Evolutionary conservation across 371 early-diverging fungal species (phyloP), one percentile per base, ranked within the genome.

Genomic region (Gilbertella persicaria): DNA sequence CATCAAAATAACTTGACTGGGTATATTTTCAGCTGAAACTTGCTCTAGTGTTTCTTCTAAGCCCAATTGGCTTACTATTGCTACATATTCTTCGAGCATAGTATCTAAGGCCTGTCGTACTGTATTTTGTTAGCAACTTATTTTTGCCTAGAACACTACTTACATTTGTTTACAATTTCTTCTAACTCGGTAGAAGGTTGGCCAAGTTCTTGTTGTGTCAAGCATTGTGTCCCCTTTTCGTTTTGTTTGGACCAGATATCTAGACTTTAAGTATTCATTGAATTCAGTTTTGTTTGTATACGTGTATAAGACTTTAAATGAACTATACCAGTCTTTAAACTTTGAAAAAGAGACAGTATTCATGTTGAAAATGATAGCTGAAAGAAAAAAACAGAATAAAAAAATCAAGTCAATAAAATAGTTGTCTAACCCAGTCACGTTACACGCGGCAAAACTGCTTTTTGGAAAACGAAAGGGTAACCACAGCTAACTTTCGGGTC

Each of bases 51-150:
- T 30, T 33, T 53, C 56, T 33, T 47, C 53, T 13, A 60, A 21
- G 5, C 48, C 55, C 21, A 55, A 45, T 26, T 37, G 16, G 10
- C 29, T 33, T 1, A 51, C 36, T 16, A 49, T 30, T 4, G 2
- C 4, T 16, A 19, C 12, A 26, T 60, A 65, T 50, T 65, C 65
- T 48, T 65, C 56, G 30, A 51, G 50, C 65, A 65, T 65, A 10
- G 26, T 45, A 29, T 55, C 53, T 25, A 65, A 35, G 23, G 53
- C 37, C 23, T 56, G 36, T 42, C 45, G 56, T 7, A 60, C 65
- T 65, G 29, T 42, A 3, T 3, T 19, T 24, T n/a, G n/a, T n/a
- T n/a, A n/a, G n/a, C n/a, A n/a, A n/a, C n/a, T n/a, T n/a, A n/a
- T n/a, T n/a, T n/a, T n/a, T n/a, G n/a, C n/a, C 7, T 5, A 42